These are phyloP conservation scores for Besnoitia besnoiti DNA, from an alignment of 169 alveolate species.

Conservation along the genomic window DNA sequence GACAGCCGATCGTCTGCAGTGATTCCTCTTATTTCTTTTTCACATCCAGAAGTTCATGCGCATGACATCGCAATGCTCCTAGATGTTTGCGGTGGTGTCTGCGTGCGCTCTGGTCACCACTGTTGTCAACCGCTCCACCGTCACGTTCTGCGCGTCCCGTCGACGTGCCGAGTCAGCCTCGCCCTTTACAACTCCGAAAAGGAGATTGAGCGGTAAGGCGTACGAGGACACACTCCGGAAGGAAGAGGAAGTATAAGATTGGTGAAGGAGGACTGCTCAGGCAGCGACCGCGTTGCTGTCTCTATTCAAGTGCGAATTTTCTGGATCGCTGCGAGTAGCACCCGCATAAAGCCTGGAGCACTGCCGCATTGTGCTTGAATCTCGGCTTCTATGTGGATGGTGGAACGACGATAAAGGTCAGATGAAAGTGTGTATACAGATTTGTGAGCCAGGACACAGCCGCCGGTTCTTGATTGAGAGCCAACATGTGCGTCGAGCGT, in stretches of 20 bases:
- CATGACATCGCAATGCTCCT: constrained; percentile 8
- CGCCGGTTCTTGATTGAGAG: too few species aligned
- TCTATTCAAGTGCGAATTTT: not conserved
- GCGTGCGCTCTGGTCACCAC: constrained; percentile 58
- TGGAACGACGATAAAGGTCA: too few species aligned
- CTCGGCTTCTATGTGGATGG: not conserved
- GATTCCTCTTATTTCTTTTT: not conserved
- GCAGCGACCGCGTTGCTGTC: not conserved
- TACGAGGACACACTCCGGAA: not conserved
- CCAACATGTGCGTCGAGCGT: not conserved
- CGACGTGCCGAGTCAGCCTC: constrained; percentile 47
- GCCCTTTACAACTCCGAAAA: constrained; percentile 49
- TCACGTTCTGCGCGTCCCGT: constrained; percentile 34
- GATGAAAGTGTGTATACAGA: too few species aligned
- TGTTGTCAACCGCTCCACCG: constrained; percentile 64
- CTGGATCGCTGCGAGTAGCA: not conserved
- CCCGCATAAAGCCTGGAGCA: not conserved
- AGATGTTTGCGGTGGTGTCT: constrained; percentile 18
- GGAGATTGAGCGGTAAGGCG: constrained; percentile 43
- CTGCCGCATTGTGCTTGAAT: not conserved
- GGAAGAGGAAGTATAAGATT: too few species aligned
- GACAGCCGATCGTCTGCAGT: not conserved
- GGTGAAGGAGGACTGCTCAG: not conserved
- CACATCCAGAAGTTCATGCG: not conserved
- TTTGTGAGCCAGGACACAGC: too few species aligned